Evolutionary conservation across 2,329 filamentous ascomycete genomes (phyloP).

Genomic region (Elsinoe australis): DNA sequence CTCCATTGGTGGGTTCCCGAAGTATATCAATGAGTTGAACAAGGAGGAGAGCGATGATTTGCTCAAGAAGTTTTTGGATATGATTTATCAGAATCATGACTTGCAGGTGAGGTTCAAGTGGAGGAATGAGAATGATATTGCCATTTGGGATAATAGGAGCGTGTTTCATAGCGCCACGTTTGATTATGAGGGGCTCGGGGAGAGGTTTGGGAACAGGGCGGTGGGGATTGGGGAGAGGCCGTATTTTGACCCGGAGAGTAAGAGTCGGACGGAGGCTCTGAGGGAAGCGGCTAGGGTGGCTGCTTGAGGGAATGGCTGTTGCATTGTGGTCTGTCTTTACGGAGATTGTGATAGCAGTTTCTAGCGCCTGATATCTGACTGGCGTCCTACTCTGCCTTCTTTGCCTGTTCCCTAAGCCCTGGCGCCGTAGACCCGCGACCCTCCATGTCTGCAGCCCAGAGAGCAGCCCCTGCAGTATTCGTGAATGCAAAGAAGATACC

Average conservation of each 20-base stretch:
- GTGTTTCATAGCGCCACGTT: conserved; percentile 55
- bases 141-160: conserved; percentile 61
- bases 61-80: conserved; percentile 36
- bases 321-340: not conserved
- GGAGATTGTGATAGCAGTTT: not conserved
- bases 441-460: conserved; percentile 71
- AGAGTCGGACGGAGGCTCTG: conserved; percentile 39
- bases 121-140: conserved; percentile 43
- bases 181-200: conserved; percentile 51
- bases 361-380: too few relatives aligned
- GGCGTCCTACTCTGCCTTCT: conserved; percentile 23
- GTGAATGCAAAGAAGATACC: conserved; percentile 85
- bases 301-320: not conserved
- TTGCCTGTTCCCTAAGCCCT: conserved; percentile 28
- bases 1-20: conserved; percentile 33
- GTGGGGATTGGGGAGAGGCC: conserved; percentile 51
- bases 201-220: conserved; percentile 45
- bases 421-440: conserved; percentile 28
- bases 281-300: not conserved
- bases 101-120: conserved; percentile 45
- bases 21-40: conserved; percentile 39
- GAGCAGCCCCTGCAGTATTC: conserved; percentile 81
- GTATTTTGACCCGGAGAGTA: conserved; percentile 47
- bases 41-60: conserved; percentile 37
- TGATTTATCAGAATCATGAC: conserved; percentile 45